Evolutionary conservation across 805 yeast species (phyloP).

Genomic region (Metschnikowia similis): DNA sequence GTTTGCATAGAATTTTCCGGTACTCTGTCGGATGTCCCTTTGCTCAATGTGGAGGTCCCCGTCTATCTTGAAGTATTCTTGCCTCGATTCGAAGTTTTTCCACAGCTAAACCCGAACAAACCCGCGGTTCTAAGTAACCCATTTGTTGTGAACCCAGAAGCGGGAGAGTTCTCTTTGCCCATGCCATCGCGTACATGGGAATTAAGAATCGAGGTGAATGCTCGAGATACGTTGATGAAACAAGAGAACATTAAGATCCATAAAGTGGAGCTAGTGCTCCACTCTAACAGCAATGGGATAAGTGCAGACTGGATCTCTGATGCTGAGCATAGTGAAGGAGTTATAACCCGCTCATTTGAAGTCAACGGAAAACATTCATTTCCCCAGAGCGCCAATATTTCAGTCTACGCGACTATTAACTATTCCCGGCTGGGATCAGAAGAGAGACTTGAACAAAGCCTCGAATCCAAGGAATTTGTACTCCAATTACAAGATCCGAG

Average conservation of each 20-base stretch:
- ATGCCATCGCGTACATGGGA: constrained; percentile 31
- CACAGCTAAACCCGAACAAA: constrained; percentile 23
- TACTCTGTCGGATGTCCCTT: constrained; percentile 24
- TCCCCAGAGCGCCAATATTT: constrained; percentile 30
- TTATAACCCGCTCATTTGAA: constrained; percentile 21
- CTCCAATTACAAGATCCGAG: constrained; percentile 70
- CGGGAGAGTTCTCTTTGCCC: constrained; percentile 23
- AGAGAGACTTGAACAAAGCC: constrained; percentile 24
- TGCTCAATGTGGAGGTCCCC: constrained; percentile 18
- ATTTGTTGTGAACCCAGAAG: constrained; percentile 21
- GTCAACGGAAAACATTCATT: constrained; percentile 36
- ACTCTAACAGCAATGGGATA: constrained; percentile 27
- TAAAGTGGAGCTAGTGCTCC: constrained; percentile 18
- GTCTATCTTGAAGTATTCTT: constrained; percentile 25
- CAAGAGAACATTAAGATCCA: constrained; percentile 16
- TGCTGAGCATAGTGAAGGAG: neutral
- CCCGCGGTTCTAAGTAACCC: constrained; percentile 35
- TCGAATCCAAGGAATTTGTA: constrained; percentile 46
- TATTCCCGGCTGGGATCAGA: constrained; percentile 12
- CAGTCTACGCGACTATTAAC: constrained; percentile 11
- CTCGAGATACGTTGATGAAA: constrained; percentile 2
- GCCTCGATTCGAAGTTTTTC: constrained; percentile 21
- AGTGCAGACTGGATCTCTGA: constrained; percentile 15
- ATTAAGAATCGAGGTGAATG: constrained; percentile 15
- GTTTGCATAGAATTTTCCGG: constrained; percentile 19